Evolutionary conservation across 2,329 filamentous ascomycete species (phyloP), one percentile per base, ranked within the genome.

Genomic region (Xylariaceae sp.): DNA sequence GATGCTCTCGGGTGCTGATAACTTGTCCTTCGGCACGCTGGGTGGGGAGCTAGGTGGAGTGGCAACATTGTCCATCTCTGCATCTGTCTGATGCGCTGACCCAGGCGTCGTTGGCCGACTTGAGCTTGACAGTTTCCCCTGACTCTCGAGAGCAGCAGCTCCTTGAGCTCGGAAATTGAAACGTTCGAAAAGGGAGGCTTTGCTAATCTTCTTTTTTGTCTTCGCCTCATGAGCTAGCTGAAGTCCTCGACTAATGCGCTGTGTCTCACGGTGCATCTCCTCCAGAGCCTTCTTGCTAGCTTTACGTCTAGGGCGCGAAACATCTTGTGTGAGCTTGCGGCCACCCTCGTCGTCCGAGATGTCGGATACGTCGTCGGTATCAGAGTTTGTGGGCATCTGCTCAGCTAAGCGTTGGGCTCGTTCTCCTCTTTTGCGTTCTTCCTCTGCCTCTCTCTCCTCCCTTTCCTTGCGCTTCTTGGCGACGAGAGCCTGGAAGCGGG

Each of bases 261-360:
- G 94, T 1, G 92, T 96, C 69, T 99, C 94, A 50, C 90, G 82
- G 60, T 87, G 87, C 86, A 99, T 96, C 59, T 97, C 92, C 65
- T 96, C 89, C 39, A 96, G 67, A 0, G 94, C 94, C 70, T 90
- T 96, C 72, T 92, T 97, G 73, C 91, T 92, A 0, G 94, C 91
- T 66, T 94, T 95, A 11, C 94, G 82, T 10, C 81, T 78, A 5
- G 90, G 85, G 4, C 86, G 82, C 22, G 79, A 72, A 31, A 77
- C 75, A 36, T 80, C 74, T 62, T 91, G 87, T 0, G 86, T 88
- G 40, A 94, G 72, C 54, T 75, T 81, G 39, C 75, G 76, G n/a
- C 78, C 85, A 38, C 74, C 80, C 22, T 83, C 82, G 32, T 82
- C 83, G 51, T 86, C 83, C 2, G 75, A 77, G 44, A 81, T 75